Percentiles rank a stretch among this genome's conserved stretches.
Conservation (phyloP, 2,329 filamentous ascomycete genomes). For the Pyricularia sp. region DNA sequence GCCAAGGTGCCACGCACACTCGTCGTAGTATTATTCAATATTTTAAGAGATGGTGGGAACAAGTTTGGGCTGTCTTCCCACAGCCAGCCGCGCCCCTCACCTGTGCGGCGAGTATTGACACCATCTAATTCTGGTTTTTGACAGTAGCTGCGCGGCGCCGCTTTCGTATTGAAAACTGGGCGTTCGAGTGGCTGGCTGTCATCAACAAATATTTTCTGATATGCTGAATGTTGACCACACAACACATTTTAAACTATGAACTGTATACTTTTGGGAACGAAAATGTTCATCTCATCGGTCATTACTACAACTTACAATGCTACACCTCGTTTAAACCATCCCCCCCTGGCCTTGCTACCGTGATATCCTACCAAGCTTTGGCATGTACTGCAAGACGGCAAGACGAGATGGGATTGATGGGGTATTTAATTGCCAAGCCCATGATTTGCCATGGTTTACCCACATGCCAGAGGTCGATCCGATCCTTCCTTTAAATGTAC, state of each 20-base stretch:
- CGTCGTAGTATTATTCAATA: no score
- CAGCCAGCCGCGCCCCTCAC: not conserved
- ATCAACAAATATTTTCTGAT: not conserved
- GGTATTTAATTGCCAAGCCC: not conserved
- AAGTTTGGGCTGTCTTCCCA: not conserved
- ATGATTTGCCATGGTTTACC: not conserved
- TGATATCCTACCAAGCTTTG: not conserved
- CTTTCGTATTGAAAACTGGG: not conserved
- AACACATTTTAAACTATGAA: not conserved
- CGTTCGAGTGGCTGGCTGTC: not conserved
- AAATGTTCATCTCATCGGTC: no score
- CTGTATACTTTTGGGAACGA: not conserved
- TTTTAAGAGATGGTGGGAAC: not conserved
- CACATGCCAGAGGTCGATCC: not conserved
- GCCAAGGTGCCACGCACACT: no score
- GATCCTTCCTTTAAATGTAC: not conserved
- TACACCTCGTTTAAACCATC: not conserved
- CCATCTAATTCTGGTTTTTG: no score
- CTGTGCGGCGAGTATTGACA: not conserved
- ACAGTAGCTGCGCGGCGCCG: not conserved
- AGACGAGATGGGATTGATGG: not conserved
- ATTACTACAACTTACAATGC: not conserved
- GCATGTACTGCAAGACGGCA: not conserved
- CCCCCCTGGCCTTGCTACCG: not conserved
- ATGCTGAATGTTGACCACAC: not conserved